Evolutionary conservation across 345 rosid genomes (phyloP).

Genomic region (Euphorbia lathyris): DNA sequence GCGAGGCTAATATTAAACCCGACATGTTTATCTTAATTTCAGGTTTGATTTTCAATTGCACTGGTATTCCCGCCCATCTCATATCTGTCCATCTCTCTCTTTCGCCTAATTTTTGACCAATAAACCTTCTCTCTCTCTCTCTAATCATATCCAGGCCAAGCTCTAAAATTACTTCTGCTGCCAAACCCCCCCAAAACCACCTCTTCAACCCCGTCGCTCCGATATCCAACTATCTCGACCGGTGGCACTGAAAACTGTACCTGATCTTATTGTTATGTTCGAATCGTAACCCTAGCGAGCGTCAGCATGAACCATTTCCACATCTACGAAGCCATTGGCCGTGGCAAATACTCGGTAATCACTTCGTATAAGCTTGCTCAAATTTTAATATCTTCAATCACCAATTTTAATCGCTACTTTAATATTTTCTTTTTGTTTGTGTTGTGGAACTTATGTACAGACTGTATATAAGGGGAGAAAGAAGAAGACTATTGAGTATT

Average conservation of each 20-base stretch:
- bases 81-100: slow-evolving; percentile 12
- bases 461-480: slow-evolving; percentile 93
- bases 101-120: neutral
- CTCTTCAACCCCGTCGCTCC: slow-evolving; percentile 21
- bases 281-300: slow-evolving; percentile 28
- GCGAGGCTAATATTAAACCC: neutral
- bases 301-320: slow-evolving; percentile 78
- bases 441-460: slow-evolving; percentile 27
- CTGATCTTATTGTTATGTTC: slow-evolving; percentile 3
- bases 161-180: too few relatives aligned
- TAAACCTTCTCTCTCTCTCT: slow-evolving; percentile 8
- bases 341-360: slow-evolving; percentile 90
- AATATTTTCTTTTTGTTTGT: neutral
- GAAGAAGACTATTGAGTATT: slow-evolving; percentile 97
- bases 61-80: slow-evolving; percentile 34
- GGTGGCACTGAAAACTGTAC: slow-evolving; percentile 9
- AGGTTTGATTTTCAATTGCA: slow-evolving; percentile 17
- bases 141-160: slow-evolving; percentile 9
- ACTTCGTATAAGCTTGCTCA: neutral
- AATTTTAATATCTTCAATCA: neutral
- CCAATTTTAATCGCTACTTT: neutral
- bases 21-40: slow-evolving; percentile 6
- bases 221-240: neutral
- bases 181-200: slow-evolving; percentile 12
- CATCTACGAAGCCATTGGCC: slow-evolving; percentile 96